Base-by-base conservation (phyloP, 768 basidiomycete genomes). In the Termitomyces heimii region DNA sequence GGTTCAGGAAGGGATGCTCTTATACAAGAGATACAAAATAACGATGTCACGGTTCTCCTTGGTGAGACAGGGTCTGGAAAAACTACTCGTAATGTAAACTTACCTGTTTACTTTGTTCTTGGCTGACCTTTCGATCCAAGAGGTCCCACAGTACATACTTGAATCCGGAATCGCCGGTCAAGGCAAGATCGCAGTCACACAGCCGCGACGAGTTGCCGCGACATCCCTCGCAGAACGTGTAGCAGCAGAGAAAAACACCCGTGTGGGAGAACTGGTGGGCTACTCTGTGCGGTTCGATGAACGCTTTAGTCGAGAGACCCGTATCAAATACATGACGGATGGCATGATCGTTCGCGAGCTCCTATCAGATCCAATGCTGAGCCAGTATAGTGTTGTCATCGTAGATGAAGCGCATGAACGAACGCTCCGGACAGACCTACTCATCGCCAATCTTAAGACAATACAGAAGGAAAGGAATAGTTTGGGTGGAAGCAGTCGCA, bases 11-110 rank as follows among this genome's bases (percentile, higher is more conserved):
- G 80, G 67, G 87, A 91, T 24, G 84, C 86, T 29, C 78, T 96
- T 29, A 71, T 93, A 29, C 77, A 82, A 56, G 86, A 86, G 69
- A 85, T 96, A 52, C 71, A 73, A 31, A 79, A 84, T 60, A 87
- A 92, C 75, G 89, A 94, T 68, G 87, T 93, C 7, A 90, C 87
- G 1, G 84, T 98, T 44, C 81, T 99, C 9, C 80, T 99, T 2
- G 97, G 95, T 39, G 97, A 99, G 73, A 98, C 97, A 0, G 97
- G 97, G 13, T 97, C 94, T 20, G 97, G 97, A 60, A 99, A 99
- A 75, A 96, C 96, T 0, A 99, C 97, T 49, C 96, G 96, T 85
- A 42, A 54, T 51, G 46, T n/a, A 5, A 12, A 9, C 54, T 57
- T 32, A 14, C 37, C 28, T 49, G 29, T 48, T 32, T 39, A 42